A percentile compares a stretch with the other conserved stretches of the same genome.
Evolutionary conservation across 75 land plant species (phyloP).

Genomic region (Selaginella tamariscina): DNA sequence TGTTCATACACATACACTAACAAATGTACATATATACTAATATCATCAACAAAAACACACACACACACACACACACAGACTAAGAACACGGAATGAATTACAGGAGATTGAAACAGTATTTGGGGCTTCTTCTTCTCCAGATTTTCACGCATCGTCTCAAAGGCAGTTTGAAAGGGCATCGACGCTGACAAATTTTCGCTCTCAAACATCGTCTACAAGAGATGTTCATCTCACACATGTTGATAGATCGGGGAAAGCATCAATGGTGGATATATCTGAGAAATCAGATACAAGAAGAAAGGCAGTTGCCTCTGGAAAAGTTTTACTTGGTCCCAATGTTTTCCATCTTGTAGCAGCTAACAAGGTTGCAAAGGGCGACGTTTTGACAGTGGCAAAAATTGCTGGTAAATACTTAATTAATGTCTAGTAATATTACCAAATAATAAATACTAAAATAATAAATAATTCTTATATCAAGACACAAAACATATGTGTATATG

Average conservation of each 20-base stretch:
- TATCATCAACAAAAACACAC: too few relatives aligned
- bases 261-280: conserved; percentile 75
- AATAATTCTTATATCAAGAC: too few relatives aligned
- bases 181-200: conserved; percentile 7
- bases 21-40: too few relatives aligned
- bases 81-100: conserved; percentile 18
- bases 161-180: conserved; percentile 7
- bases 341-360: conserved; percentile 64
- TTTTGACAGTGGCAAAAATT: conserved; percentile 75
- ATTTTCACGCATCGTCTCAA: not conserved
- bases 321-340: conserved; percentile 50
- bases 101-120: conserved; percentile 67
- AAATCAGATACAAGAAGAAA: conserved; percentile 47
- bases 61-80: too few relatives aligned
- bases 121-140: conserved; percentile 35
- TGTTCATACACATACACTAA: too few relatives aligned
- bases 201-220: not conserved
- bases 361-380: conserved; percentile 87
- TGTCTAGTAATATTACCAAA: too few relatives aligned
- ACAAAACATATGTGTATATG: too few relatives aligned
- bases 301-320: conserved; percentile 75
- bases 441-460: too few relatives aligned
- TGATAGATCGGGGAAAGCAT: conserved; percentile 52
- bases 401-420: too few relatives aligned
- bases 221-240: conserved; percentile 45